Conservation (phyloP, 352 stramenopile species). For the Phytophthora quininea region DNA sequence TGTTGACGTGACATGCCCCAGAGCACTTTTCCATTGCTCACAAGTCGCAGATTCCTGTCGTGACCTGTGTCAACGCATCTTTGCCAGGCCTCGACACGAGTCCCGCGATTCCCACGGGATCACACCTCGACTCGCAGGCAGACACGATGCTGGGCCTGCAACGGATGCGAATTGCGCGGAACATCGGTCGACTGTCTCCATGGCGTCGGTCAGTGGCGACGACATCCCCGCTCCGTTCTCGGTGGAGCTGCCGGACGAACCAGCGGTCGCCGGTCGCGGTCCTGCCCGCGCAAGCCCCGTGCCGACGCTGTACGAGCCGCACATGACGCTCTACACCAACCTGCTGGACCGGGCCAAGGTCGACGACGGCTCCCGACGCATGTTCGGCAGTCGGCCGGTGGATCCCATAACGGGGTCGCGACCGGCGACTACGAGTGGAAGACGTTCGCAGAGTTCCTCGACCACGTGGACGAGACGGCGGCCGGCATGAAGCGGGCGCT, state of each 20-base stretch:
- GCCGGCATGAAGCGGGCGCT: slow-evolving; percentile 45
- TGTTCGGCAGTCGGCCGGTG: slow-evolving; percentile 52
- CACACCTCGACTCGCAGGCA: neutral
- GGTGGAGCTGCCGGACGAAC: slow-evolving; percentile 10
- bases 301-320: slow-evolving; percentile 34
- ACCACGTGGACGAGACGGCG: slow-evolving; percentile 40
- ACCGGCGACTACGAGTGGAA: slow-evolving; percentile 53
- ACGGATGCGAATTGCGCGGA: neutral
- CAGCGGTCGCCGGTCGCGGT: slow-evolving; percentile 19
- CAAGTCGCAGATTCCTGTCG: neutral
- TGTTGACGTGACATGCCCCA: neutral
- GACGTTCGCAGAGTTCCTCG: slow-evolving; percentile 58
- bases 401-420: slow-evolving; percentile 40
- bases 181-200: neutral
- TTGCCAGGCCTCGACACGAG: too few species aligned
- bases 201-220: slow-evolving; percentile 11
- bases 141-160: neutral
- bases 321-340: slow-evolving; percentile 67
- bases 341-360: slow-evolving; percentile 50
- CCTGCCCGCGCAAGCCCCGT: slow-evolving; percentile 27
- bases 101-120: neutral
- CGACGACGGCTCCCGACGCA: slow-evolving; percentile 50
- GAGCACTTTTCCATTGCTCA: neutral
- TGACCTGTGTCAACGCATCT: neutral
- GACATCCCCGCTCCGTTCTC: neutral